A percentile compares a stretch with the other conserved stretches of the same genome.
These are phyloP conservation scores for Metrosideros polymorpha DNA, from an alignment of 441 rosid species.

Conservation along the genomic window DNA sequence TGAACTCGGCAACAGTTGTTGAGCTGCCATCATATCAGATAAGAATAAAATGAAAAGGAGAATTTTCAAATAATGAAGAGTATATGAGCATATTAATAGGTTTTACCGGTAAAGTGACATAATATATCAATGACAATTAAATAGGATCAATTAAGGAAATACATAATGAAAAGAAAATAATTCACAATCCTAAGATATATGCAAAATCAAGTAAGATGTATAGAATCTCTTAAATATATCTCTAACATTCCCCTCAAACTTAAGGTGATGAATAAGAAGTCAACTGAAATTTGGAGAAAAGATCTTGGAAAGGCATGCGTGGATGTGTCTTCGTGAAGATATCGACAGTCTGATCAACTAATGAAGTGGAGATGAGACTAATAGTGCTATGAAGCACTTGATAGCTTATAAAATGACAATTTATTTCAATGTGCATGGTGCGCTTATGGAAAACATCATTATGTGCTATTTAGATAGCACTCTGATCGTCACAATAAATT, in stretches of 20 bases:
- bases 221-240: background rate
- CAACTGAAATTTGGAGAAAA: background rate
- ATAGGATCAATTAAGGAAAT: background rate
- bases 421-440: background rate
- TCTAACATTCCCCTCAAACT: rapidly evolving
- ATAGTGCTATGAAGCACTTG: background rate
- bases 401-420: background rate
- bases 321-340: background rate
- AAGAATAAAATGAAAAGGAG: background rate
- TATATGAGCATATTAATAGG: background rate
- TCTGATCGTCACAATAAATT: background rate
- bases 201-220: background rate
- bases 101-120: background rate
- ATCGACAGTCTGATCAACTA: background rate
- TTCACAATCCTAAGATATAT: background rate
- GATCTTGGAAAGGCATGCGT: background rate
- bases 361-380: background rate
- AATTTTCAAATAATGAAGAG: background rate
- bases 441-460: background rate
- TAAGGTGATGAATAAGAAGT: background rate
- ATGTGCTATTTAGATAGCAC: background rate
- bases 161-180: background rate
- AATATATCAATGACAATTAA: background rate
- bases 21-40: background rate
- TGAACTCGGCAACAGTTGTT: background rate